Evolutionary conservation across 306 rosid genomes (phyloP).

Genomic region (Cicer pinnatifidum): DNA sequence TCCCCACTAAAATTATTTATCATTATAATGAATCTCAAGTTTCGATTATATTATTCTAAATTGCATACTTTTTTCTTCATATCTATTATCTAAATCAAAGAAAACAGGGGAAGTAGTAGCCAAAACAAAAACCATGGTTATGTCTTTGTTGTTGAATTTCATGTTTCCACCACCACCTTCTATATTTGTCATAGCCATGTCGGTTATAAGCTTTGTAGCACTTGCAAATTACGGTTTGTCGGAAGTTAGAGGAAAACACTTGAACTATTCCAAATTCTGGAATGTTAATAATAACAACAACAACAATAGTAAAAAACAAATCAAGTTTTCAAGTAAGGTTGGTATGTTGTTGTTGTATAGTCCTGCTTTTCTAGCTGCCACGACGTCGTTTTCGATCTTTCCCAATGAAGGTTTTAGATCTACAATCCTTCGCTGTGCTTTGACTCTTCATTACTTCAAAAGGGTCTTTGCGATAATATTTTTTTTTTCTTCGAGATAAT

Average conservation of each 20-base stretch:
- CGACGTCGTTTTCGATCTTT: constrained; percentile 51
- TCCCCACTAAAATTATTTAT: too few relatives aligned
- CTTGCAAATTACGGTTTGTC: constrained; percentile 43
- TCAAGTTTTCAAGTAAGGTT: constrained; percentile 49
- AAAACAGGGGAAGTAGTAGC: background rate
- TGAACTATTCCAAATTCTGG: constrained; percentile 74
- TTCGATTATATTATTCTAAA: too few relatives aligned
- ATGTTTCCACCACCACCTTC: constrained; percentile 61
- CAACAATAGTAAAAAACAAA: background rate
- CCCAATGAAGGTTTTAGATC: constrained; percentile 50
- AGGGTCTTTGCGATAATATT: constrained; percentile 65
- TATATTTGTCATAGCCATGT: constrained; percentile 53
- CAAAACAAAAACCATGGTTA: constrained; percentile 12
- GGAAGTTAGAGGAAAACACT: constrained; percentile 63
- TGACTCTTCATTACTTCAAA: constrained; percentile 76
- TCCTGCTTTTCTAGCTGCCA: constrained; percentile 65
- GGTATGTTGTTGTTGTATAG: constrained; percentile 73
- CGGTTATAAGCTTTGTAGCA: constrained; percentile 47
- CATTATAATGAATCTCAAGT: too few relatives aligned
- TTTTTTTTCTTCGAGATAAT: too few relatives aligned
- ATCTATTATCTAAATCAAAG: background rate
- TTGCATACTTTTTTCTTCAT: too few relatives aligned
- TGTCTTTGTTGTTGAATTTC: constrained; percentile 29
- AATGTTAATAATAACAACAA: background rate
- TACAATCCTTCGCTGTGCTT: constrained; percentile 53